Conservation (phyloP, 305 asterid species). For the Rubia peregrina region DNA sequence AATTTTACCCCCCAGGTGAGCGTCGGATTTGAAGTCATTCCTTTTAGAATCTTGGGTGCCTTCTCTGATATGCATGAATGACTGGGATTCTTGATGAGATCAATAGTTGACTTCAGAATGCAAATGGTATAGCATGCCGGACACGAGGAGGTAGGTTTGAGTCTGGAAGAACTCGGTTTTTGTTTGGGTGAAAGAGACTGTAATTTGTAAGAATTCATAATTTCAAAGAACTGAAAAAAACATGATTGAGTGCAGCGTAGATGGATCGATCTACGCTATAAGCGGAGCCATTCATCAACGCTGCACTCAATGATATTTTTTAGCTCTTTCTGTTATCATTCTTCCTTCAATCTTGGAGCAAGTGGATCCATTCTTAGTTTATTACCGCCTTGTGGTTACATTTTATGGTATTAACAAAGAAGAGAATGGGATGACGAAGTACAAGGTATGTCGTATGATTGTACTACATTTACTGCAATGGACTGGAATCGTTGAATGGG, state of each 20-base stretch:
- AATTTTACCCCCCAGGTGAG: neutral
- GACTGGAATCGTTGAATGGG: neutral
- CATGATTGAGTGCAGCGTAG: slow-evolving; percentile 47
- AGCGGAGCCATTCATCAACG: slow-evolving; percentile 39
- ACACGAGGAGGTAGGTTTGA: neutral
- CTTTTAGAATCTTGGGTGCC: neutral
- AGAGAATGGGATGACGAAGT: slow-evolving; percentile 2
- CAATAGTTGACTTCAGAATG: neutral
- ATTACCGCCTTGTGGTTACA: no score
- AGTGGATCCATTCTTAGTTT: neutral
- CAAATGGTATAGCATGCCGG: neutral
- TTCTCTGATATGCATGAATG: neutral
- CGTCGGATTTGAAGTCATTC: neutral
- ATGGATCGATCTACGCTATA: slow-evolving; percentile 21
- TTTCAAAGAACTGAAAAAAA: slow-evolving; percentile 33
- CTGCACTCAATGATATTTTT: slow-evolving; percentile 57
- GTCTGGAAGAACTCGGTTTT: neutral
- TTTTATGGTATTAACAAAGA: neutral
- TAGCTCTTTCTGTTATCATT: slow-evolving; percentile 21
- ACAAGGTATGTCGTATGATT: slow-evolving; percentile 3
- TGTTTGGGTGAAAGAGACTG: no score
- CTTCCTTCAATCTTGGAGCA: neutral
- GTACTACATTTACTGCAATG: slow-evolving; percentile 10
- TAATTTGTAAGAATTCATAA: neutral
- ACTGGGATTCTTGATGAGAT: neutral